Evolutionary conservation across 768 basidiomycete species (phyloP), one percentile per base, ranked within the genome.

Genomic region (Rhizopogon roseolus): DNA sequence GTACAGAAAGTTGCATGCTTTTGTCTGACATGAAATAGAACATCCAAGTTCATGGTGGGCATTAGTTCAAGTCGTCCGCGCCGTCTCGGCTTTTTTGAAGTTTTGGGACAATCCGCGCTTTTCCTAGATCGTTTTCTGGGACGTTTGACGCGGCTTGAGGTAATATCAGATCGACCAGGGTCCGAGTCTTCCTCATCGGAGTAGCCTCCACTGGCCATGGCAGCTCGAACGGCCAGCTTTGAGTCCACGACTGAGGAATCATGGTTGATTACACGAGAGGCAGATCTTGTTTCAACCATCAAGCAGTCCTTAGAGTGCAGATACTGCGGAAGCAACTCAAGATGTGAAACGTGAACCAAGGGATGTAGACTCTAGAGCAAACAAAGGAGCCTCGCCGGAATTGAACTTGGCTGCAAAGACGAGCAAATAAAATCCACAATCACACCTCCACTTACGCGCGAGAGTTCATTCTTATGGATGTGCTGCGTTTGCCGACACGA

Each of bases 1-100:
- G 43, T 11, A 7, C 9, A 11, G 50, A 16, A 32, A 4, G 4
- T 8, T 11, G 19, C n/a, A 52, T 8, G 32, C 49, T 25, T 17
- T 9, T 50, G 25, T 13, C 51, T 49, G 28, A 52, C 49, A 48
- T 52, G 51, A 34, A 29, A 52, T 25, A 52, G 10, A 36, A 54
- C n/a, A 39, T 54, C 53, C 28, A 54, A 54, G 27, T 53, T 52
- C 53, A 54, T 53, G 62, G 73, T 68, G 54, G 70, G 61, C 72
- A 75, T 74, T 50, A 38, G 49, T 41, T 43, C 28, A 11, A 17
- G 45, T 53, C 45, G 22, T 40, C 39, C 41, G 28, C 41, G 52
- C 7, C 48, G 19, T 19, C 19, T 29, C n/a, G 37, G 17, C 48
- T 17, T 54, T 14, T 25, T 41, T 16, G 50, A 22, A 14, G 50